A percentile compares a stretch with the other conserved stretches of the same genome.
Evolutionary conservation across 495 filamentous ascomycete genomes (phyloP).

Genomic region (Pyrenula massariospora): DNA sequence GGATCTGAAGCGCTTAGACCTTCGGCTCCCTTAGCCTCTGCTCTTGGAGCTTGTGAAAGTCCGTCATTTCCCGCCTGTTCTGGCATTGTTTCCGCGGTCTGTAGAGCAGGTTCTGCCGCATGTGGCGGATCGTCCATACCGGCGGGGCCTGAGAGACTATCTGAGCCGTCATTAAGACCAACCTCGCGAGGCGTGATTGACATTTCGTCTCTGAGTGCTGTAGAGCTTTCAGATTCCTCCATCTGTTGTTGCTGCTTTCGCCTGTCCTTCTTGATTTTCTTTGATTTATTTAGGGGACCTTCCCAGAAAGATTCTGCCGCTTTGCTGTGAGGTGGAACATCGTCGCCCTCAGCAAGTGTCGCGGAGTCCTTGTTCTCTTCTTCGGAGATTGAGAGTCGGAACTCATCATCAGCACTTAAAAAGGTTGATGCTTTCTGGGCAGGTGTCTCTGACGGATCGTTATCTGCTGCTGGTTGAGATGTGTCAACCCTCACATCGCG

Average conservation of each 20-base stretch:
- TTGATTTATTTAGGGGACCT: constrained; percentile 13
- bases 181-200: background rate
- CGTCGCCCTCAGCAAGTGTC: background rate
- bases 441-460: background rate
- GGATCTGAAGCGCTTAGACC: background rate
- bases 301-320: constrained; percentile 7
- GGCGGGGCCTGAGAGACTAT: background rate
- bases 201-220: background rate
- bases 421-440: background rate
- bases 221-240: background rate
- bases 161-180: background rate
- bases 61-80: background rate
- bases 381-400: background rate
- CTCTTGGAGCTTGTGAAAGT: background rate
- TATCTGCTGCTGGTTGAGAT: background rate
- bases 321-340: background rate
- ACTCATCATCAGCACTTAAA: background rate
- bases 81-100: background rate
- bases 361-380: background rate
- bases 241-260: background rate
- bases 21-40: background rate
- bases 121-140: background rate
- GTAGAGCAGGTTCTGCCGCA: background rate
- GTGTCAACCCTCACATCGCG: background rate
- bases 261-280: constrained; percentile 21